A percentile compares a stretch with the other conserved stretches of the same genome.
These are phyloP conservation scores for Stevia rebaudiana DNA, from an alignment of 140 eudicot species.

Conservation along the genomic window DNA sequence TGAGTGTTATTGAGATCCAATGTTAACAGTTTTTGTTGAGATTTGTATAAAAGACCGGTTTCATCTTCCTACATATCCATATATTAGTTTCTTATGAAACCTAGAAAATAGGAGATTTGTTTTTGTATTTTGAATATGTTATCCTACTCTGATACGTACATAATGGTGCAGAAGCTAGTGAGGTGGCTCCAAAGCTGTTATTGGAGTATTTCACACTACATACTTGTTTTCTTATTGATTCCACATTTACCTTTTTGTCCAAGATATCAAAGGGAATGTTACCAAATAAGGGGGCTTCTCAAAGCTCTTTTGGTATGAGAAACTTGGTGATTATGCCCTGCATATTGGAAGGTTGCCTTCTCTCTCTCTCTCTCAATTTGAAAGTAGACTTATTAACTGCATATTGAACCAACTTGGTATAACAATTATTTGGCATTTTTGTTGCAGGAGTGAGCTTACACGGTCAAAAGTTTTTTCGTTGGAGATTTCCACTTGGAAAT, in stretches of 20 bases:
- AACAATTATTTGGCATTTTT: slow-evolving; percentile 7
- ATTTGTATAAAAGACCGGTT: no score
- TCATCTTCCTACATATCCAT: no score
- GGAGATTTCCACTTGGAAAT: slow-evolving; percentile 75
- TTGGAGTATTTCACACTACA: slow-evolving; percentile 77
- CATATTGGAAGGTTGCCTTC: slow-evolving; percentile 54
- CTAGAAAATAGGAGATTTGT: no score
- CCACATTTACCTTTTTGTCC: slow-evolving; percentile 57
- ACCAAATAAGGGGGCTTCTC: slow-evolving; percentile 43
- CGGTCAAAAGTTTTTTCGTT: slow-evolving; percentile 44
- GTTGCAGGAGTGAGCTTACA: slow-evolving; percentile 51
- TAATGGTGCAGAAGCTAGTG: slow-evolving; percentile 97
- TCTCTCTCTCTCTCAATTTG: slow-evolving; percentile 12
- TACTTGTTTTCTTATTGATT: slow-evolving; percentile 79
- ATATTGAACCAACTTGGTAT: slow-evolving; percentile 8
- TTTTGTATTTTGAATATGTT: no score
- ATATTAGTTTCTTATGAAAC: no score
- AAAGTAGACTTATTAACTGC: neutral
- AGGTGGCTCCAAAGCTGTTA: slow-evolving; percentile 76
- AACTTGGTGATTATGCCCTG: slow-evolving; percentile 35
- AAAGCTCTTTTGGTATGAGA: slow-evolving; percentile 42
- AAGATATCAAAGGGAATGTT: slow-evolving; percentile 46
- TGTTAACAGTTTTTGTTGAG: no score
- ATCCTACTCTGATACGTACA: no score
- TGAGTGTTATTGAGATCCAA: no score